Percentiles rank a stretch among this genome's conserved stretches.
phyloP scores from a whole-genome alignment of 345 rosid genomes.

The Gynandropsis gynandra region DNA sequence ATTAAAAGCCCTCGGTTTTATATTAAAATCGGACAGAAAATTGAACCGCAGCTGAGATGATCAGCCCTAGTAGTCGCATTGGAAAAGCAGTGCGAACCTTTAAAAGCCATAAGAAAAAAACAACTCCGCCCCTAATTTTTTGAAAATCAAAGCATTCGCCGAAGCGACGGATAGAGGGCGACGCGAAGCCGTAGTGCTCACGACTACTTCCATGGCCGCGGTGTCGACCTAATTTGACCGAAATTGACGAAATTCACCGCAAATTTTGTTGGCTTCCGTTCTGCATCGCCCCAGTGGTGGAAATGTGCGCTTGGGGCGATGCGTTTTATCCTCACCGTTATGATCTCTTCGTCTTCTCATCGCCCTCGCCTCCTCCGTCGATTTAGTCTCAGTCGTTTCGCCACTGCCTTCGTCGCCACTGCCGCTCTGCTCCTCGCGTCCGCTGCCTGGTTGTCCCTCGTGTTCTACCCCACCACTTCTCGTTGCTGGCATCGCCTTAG shows the following conservation, averaged over 20 bases:
- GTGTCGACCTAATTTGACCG: slow-evolving; percentile 12
- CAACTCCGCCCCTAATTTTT: too few relatives aligned
- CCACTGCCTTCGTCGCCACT: slow-evolving; percentile 43
- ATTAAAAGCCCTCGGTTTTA: too few relatives aligned
- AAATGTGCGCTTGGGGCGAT: slow-evolving; percentile 35
- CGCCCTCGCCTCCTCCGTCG: slow-evolving; percentile 36
- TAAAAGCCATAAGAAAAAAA: too few relatives aligned
- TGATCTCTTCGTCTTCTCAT: slow-evolving; percentile 24
- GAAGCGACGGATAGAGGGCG: too few relatives aligned
- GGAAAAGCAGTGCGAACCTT: too few relatives aligned
- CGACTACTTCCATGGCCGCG: too few relatives aligned
- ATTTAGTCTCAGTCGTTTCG: slow-evolving; percentile 44
- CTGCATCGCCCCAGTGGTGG: slow-evolving; percentile 28
- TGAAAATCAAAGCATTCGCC: too few relatives aligned
- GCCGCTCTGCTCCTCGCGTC: slow-evolving; percentile 59
- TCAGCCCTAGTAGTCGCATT: too few relatives aligned
- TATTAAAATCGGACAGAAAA: too few relatives aligned
- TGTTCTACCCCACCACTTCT: slow-evolving; percentile 54
- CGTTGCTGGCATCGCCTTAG: slow-evolving; percentile 47
- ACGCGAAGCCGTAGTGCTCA: too few relatives aligned
- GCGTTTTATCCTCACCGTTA: slow-evolving; percentile 29
- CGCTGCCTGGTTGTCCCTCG: slow-evolving; percentile 77
- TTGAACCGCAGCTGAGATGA: too few relatives aligned
- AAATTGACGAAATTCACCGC: not conserved
- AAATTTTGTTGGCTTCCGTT: slow-evolving; percentile 10